Conservation (phyloP, 352 stramenopile species). For the Phytophthora sojae region DNA sequence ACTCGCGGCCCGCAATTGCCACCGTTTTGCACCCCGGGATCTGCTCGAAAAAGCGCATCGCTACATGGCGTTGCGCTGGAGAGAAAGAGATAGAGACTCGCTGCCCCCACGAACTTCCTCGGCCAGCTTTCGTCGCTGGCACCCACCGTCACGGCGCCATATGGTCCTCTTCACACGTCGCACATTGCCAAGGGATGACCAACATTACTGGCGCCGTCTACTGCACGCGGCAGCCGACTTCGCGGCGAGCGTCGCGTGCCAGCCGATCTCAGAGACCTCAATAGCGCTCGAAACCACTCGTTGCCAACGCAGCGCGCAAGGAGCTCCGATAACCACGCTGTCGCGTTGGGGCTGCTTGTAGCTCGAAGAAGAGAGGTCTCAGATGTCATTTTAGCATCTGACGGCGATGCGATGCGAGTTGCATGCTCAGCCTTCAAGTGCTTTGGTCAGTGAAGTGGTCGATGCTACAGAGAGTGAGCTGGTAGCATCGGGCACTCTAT, state of each 20-base stretch:
- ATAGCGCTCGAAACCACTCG: background rate
- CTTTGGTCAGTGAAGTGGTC: background rate
- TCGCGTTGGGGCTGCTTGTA: background rate
- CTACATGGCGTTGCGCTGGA: background rate
- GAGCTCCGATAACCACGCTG: background rate
- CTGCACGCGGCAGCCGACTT: constrained; percentile 21
- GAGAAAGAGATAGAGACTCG: background rate
- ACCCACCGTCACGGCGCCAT: constrained; percentile 22
- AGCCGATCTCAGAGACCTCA: constrained; percentile 12
- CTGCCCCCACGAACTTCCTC: constrained; percentile 4
- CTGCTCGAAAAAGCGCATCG: background rate
- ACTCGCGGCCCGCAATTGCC: background rate
- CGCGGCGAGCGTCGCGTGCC: constrained; percentile 10
- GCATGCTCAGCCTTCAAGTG: background rate
- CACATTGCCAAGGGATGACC: constrained; percentile 10
- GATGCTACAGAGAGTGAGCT: constrained; percentile 9
- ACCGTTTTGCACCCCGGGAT: background rate
- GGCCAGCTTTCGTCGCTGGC: constrained; percentile 6
- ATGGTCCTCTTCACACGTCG: constrained; percentile 22
- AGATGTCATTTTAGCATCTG: constrained; percentile 11
- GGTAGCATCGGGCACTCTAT: too few relatives aligned
- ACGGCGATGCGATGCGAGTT: background rate
- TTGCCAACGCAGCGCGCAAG: background rate
- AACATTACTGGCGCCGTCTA: constrained; percentile 18
- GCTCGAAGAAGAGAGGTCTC: constrained; percentile 2